These are phyloP conservation scores for Pleurotus giganteus DNA, from an alignment of 768 basidiomycete genomes.

Conservation along the genomic window DNA sequence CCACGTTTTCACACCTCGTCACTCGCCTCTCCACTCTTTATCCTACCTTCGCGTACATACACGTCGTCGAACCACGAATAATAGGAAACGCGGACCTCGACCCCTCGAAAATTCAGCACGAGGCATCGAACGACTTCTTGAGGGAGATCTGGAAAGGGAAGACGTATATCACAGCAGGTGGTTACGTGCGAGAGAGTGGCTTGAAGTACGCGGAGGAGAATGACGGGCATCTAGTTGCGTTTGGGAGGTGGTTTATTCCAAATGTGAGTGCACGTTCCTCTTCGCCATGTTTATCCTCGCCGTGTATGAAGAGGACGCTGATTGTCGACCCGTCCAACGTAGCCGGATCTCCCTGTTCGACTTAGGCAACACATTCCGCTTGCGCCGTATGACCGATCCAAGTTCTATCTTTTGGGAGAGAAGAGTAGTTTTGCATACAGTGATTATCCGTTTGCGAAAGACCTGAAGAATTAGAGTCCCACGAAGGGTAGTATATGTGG, in stretches of 20 bases:
- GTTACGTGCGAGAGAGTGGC: constrained; percentile 25
- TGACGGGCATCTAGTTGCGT: constrained; percentile 6
- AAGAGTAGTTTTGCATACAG: constrained; percentile 24
- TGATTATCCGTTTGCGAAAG: constrained; percentile 25
- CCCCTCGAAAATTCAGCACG: neutral
- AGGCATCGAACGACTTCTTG: constrained; percentile 18
- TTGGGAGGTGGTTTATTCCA: constrained; percentile 13
- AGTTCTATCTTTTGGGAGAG: constrained; percentile 23
- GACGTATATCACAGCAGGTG: constrained; percentile 27
- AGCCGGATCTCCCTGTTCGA: constrained; percentile 32
- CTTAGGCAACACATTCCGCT: constrained; percentile 21
- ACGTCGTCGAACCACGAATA: neutral
- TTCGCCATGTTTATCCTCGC: too few species aligned
- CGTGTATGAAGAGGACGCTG: neutral
- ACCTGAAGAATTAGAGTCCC: too few species aligned
- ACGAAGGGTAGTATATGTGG: too few species aligned
- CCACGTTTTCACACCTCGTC: neutral
- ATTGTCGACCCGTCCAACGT: neutral
- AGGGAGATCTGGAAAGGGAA: constrained; percentile 21
- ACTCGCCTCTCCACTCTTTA: neutral
- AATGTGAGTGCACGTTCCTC: constrained; percentile 14
- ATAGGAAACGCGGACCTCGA: neutral
- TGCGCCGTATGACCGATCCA: constrained; percentile 15
- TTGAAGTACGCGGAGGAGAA: constrained; percentile 21
- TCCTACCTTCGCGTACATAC: neutral